Evolutionary conservation across 768 basidiomycete species (phyloP).

Genomic region (Russula earlei): DNA sequence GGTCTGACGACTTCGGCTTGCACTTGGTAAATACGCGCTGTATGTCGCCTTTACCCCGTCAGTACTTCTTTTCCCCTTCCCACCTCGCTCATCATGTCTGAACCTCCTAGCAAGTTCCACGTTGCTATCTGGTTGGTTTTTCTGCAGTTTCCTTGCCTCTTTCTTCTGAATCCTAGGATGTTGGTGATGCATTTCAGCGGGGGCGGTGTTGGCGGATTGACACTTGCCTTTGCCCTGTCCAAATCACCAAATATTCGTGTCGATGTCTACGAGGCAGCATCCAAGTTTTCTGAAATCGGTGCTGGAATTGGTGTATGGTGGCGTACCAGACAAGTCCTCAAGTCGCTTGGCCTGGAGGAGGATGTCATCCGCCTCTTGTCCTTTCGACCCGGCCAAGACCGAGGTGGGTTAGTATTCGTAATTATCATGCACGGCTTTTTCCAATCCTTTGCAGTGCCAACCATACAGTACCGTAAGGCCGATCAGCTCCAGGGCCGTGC

Average conservation of each 20-base stretch:
- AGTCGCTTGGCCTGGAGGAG: conserved; percentile 23
- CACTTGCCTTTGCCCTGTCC: conserved; percentile 25
- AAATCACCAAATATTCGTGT: conserved; percentile 24
- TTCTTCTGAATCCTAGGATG: background rate
- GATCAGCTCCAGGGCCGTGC: conserved; percentile 47
- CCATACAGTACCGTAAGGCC: conserved; percentile 51
- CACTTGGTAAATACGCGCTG: too few species aligned
- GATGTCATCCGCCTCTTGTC: conserved; percentile 22
- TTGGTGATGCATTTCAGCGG: conserved; percentile 10
- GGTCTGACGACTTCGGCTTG: too few species aligned
- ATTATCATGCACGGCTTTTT: background rate
- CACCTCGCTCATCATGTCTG: background rate
- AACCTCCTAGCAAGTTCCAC: background rate
- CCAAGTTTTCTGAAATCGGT: conserved; percentile 25
- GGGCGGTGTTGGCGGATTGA: conserved; percentile 27
- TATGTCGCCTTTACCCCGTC: background rate
- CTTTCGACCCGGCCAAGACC: conserved; percentile 21
- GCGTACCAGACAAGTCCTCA: conserved; percentile 26
- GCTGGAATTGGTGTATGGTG: conserved; percentile 32
- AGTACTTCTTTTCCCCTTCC: too few species aligned
- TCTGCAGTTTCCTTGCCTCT: conserved; percentile 13
- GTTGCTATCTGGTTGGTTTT: conserved; percentile 37
- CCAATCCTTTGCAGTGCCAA: conserved; percentile 31
- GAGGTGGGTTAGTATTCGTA: background rate
- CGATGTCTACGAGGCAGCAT: conserved; percentile 29